These are phyloP conservation scores for Sedum album DNA, from an alignment of 164 flowering plant species.

Conservation along the genomic window DNA sequence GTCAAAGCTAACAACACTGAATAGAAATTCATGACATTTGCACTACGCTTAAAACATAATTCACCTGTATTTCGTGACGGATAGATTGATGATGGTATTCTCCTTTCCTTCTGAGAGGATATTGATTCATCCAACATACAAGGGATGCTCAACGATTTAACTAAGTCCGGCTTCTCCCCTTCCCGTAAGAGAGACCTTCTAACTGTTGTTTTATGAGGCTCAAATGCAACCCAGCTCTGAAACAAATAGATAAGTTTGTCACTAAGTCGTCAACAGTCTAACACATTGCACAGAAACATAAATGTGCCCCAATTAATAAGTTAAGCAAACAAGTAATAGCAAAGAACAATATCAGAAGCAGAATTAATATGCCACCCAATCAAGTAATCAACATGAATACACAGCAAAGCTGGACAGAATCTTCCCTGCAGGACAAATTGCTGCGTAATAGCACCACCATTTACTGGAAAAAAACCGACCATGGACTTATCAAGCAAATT, in stretches of 20 bases:
- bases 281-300: background rate
- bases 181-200: constrained; percentile 54
- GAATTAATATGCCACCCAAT: no score
- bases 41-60: background rate
- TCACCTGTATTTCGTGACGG: constrained; percentile 24
- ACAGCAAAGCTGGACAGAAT: background rate
- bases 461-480: no score
- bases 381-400: background rate
- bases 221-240: constrained; percentile 73
- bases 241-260: constrained; percentile 7
- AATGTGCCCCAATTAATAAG: background rate
- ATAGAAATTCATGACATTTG: background rate
- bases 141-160: constrained; percentile 20
- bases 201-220: constrained; percentile 79
- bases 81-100: constrained; percentile 18
- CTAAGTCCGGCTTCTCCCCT: constrained; percentile 18
- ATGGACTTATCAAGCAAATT: no score
- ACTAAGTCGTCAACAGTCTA: background rate
- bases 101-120: constrained; percentile 15
- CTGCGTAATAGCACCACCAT: background rate
- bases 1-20: background rate
- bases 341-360: background rate
- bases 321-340: background rate
- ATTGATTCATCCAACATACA: constrained; percentile 18
- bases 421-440: no score